These are phyloP conservation scores for Globisporangium heterothallicum DNA, from an alignment of 352 stramenopile genomes.

Conservation along the genomic window DNA sequence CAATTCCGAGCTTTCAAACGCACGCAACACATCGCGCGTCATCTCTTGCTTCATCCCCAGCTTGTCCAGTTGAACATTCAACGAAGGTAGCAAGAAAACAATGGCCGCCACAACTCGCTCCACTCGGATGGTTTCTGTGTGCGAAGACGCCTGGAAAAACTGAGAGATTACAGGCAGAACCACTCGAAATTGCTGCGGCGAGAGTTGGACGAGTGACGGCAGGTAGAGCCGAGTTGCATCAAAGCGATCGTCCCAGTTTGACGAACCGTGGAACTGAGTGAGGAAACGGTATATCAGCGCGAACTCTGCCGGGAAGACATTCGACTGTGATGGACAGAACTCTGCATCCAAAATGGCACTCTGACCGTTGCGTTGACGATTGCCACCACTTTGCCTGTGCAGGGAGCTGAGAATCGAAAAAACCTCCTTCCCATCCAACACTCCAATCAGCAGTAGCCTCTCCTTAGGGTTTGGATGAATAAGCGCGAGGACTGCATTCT, in stretches of 20 bases:
- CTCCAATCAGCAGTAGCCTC: slow-evolving; percentile 22
- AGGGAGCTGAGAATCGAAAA: slow-evolving; percentile 9
- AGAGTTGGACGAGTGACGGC: slow-evolving; percentile 32
- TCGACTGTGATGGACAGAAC: slow-evolving; percentile 20
- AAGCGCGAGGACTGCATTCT: slow-evolving; percentile 38
- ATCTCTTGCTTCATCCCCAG: slow-evolving; percentile 23
- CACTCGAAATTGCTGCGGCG: slow-evolving; percentile 36
- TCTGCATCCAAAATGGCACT: slow-evolving; percentile 10
- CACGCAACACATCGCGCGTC: slow-evolving; percentile 36
- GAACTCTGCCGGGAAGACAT: slow-evolving; percentile 46
- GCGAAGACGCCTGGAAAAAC: slow-evolving; percentile 44
- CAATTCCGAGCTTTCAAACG: slow-evolving; percentile 56
- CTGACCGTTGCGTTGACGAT: background rate
- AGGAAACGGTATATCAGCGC: slow-evolving; percentile 45
- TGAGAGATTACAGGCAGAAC: slow-evolving; percentile 41
- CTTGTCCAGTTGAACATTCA: slow-evolving; percentile 39
- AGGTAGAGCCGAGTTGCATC: slow-evolving; percentile 24
- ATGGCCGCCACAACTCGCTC: slow-evolving; percentile 48
- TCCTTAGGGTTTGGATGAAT: slow-evolving; percentile 40
- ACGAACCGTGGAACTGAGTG: slow-evolving; percentile 23
- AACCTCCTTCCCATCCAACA: slow-evolving; percentile 31
- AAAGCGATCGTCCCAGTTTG: slow-evolving; percentile 43
- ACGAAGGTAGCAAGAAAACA: slow-evolving; percentile 46
- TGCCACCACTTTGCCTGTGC: background rate
- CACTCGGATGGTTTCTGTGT: slow-evolving; percentile 32